These are phyloP conservation scores for Hericium rajendrae DNA, from an alignment of 768 basidiomycete species.

Conservation along the genomic window DNA sequence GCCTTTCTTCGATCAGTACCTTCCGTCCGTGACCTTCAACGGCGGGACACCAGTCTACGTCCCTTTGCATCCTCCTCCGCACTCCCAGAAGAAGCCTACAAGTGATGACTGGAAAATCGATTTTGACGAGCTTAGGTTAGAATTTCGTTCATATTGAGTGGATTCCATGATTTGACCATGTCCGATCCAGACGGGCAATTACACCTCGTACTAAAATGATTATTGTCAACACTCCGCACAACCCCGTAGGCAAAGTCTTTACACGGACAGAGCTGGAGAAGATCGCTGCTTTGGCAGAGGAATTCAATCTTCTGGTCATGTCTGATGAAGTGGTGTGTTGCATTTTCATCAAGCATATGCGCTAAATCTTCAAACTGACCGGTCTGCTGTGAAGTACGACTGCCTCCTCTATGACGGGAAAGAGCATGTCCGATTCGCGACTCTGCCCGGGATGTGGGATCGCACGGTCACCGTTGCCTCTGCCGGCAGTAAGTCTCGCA, in stretches of 20 bases:
- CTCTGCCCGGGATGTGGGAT: slow-evolving; percentile 97
- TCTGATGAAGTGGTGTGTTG: slow-evolving; percentile 88
- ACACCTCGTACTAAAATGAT: slow-evolving; percentile 91
- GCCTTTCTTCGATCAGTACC: slow-evolving; percentile 95
- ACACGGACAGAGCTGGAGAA: slow-evolving; percentile 70
- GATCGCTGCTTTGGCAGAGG: slow-evolving; percentile 82
- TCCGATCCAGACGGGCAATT: slow-evolving; percentile 51
- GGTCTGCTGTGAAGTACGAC: slow-evolving; percentile 61
- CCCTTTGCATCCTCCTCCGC: slow-evolving; percentile 80
- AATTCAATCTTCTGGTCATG: slow-evolving; percentile 88
- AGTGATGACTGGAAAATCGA: slow-evolving; percentile 84
- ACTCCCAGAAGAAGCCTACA: slow-evolving; percentile 36
- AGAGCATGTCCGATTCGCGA: slow-evolving; percentile 88
- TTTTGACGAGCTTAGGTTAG: slow-evolving; percentile 76
- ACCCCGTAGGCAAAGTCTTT: slow-evolving; percentile 98
- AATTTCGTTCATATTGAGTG: not conserved
- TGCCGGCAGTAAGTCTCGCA: slow-evolving; percentile 64
- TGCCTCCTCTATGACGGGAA: slow-evolving; percentile 81
- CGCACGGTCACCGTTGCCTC: slow-evolving; percentile 93
- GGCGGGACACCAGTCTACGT: slow-evolving; percentile 91
- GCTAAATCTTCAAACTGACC: not conserved
- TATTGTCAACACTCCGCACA: slow-evolving; percentile 93
- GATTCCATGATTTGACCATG: slow-evolving; percentile 1
- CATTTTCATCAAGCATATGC: not conserved
- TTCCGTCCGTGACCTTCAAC: slow-evolving; percentile 89